phyloP scores from a whole-genome alignment of 2,329 filamentous ascomycete species.

The Botryotinia convoluta region DNA sequence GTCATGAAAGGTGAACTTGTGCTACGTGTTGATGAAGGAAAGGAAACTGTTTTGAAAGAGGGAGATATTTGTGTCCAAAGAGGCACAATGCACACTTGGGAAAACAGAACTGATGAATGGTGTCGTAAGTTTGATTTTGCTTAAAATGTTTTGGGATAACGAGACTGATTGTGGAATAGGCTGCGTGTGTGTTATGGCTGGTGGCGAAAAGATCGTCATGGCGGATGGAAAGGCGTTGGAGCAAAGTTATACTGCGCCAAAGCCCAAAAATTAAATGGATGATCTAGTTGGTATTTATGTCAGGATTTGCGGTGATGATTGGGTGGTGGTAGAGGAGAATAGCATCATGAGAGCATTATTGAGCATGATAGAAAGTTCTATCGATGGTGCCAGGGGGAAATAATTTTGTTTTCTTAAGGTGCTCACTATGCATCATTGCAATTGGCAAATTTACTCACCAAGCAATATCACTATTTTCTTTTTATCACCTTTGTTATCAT shows the following conservation, averaged over 20 bases:
- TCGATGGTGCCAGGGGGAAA: background rate
- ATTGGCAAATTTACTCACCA: background rate
- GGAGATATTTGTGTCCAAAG: slow-evolving; percentile 45
- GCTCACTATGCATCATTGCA: background rate
- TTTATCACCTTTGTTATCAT: too few species aligned
- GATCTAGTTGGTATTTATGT: background rate
- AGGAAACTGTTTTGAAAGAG: slow-evolving; percentile 40
- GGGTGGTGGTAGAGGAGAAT: background rate
- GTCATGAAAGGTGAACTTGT: slow-evolving; percentile 44
- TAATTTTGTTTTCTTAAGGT: background rate
- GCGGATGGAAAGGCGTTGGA: slow-evolving; percentile 41
- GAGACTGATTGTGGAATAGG: background rate
- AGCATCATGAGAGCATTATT: background rate
- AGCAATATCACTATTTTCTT: background rate
- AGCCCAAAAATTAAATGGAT: background rate
- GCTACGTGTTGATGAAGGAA: slow-evolving; percentile 41
- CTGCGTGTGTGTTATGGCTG: slow-evolving; percentile 42
- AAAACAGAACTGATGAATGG: slow-evolving; percentile 12
- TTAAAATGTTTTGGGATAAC: fast-evolving
- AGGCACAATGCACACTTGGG: slow-evolving; percentile 35
- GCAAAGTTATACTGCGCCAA: background rate
- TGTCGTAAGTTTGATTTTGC: background rate
- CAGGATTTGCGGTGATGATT: background rate
- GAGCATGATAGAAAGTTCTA: background rate
- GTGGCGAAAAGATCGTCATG: slow-evolving; percentile 42